Evolutionary conservation across 2,329 filamentous ascomycete species (phyloP).

Genomic region (Exserohilum turcica): DNA sequence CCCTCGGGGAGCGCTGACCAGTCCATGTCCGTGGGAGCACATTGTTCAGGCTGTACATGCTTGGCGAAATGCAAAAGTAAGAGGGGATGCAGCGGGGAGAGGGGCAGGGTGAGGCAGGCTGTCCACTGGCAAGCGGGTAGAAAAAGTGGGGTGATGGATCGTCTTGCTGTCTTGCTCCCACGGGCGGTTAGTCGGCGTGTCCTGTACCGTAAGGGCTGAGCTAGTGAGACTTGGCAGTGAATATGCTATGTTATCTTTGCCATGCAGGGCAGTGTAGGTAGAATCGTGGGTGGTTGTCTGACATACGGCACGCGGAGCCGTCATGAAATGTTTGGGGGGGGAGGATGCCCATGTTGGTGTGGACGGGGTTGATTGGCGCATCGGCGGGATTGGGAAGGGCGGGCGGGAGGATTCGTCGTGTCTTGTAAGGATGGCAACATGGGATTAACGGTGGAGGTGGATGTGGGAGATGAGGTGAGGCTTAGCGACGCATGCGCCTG

Average conservation of each 20-base stretch:
- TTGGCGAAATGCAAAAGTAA: slow-evolving; percentile 25
- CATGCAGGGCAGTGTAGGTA: slow-evolving; percentile 11
- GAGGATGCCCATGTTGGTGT: not conserved
- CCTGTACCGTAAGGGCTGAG: slow-evolving; percentile 18
- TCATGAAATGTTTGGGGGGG: not conserved
- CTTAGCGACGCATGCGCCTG: slow-evolving; percentile 27
- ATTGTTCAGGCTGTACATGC: slow-evolving; percentile 20
- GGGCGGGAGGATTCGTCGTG: not conserved
- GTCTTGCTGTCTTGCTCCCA: slow-evolving; percentile 28
- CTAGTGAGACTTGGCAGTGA: slow-evolving; percentile 34
- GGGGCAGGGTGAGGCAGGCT: slow-evolving; percentile 11
- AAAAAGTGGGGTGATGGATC: slow-evolving; percentile 34
- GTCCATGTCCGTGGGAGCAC: slow-evolving; percentile 14
- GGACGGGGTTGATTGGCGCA: not conserved
- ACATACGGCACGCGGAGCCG: not conserved
- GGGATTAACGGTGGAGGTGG: slow-evolving; percentile 12
- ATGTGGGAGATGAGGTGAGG: slow-evolving; percentile 17
- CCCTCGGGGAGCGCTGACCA: slow-evolving; percentile 3
- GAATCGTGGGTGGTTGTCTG: not conserved
- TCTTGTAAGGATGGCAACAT: slow-evolving; percentile 5
- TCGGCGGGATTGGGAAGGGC: not conserved
- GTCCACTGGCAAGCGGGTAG: slow-evolving; percentile 20
- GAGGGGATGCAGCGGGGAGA: slow-evolving; percentile 14
- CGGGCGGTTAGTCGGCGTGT: slow-evolving; percentile 30
- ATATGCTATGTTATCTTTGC: slow-evolving; percentile 17